phyloP scores from a whole-genome alignment of 768 basidiomycete genomes.

The Lyophyllum atratum region DNA sequence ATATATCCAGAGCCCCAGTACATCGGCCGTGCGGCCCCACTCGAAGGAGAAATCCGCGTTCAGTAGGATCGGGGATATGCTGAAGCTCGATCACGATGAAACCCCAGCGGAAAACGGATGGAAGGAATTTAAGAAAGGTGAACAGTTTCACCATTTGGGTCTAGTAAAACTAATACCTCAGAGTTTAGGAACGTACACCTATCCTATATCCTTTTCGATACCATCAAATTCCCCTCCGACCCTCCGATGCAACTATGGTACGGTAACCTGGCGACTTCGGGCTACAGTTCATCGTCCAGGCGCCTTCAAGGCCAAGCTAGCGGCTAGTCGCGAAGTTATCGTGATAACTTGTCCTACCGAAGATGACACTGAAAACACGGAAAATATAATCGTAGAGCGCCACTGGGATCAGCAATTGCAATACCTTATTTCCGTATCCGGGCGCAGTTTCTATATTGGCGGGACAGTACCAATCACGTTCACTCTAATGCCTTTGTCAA shows the following conservation, averaged over 20 bases:
- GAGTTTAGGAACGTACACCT: slow-evolving; percentile 82
- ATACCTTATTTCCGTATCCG: slow-evolving; percentile 75
- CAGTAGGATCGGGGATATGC: slow-evolving; percentile 39
- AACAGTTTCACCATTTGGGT: slow-evolving; percentile 14
- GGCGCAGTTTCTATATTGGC: slow-evolving; percentile 81
- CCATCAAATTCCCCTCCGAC: slow-evolving; percentile 80
- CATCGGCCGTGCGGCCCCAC: slow-evolving; percentile 11
- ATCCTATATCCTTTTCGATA: slow-evolving; percentile 90
- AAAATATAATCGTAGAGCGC: slow-evolving; percentile 80
- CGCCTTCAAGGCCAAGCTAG: slow-evolving; percentile 71
- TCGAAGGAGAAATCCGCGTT: slow-evolving; percentile 36
- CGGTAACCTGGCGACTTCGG: slow-evolving; percentile 76
- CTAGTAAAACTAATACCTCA: neutral
- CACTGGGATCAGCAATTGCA: slow-evolving; percentile 90
- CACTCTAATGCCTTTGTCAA: slow-evolving; percentile 80
- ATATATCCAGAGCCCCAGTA: slow-evolving; percentile 7
- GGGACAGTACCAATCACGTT: slow-evolving; percentile 79
- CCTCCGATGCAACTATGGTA: slow-evolving; percentile 72
- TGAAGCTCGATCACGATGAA: slow-evolving; percentile 40
- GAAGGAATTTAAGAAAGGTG: slow-evolving; percentile 90
- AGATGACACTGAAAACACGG: slow-evolving; percentile 82
- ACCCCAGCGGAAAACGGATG: slow-evolving; percentile 56
- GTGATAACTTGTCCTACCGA: slow-evolving; percentile 78
- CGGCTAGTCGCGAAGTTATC: slow-evolving; percentile 68
- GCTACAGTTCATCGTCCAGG: slow-evolving; percentile 86